Evolutionary conservation across 1,284 basidiomycete species (phyloP), one percentile per base, ranked within the genome.

Genomic region (Ceratobasidium theobromae): DNA sequence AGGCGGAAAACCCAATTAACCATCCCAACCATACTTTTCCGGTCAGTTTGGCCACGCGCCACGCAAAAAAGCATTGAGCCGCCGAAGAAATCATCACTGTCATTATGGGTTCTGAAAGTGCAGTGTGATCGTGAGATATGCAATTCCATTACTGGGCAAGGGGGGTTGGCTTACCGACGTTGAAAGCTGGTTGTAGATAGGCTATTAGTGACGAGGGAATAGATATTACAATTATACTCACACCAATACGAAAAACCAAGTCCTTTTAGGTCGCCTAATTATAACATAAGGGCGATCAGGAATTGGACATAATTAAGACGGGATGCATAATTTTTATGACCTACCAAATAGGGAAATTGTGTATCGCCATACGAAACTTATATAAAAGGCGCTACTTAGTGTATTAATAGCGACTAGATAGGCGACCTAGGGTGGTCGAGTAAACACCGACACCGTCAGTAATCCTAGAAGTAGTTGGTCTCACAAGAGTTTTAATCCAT

Each of bases 21-120:
- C 23, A 30, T 5, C 40, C 45, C 1, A 62, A 12, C 58, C 58
- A 55, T n/a, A n/a, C 48, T 9, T 53, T 11, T 1, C 58, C 58
- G 16, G 58, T 60, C 11, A 62, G 53, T 11, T n/a, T 25, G 8
- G 16, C 30, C n/a, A 62, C 45, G 12, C 58, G 51, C 58, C 58
- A 62, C 4, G 58, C 58, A 28, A 25, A 62, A 35, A 57, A 62
- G 4, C n/a, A 14, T 62, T 62, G 58, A n/a, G 33, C 46, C 3
- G 45, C 27, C 14, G 58, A n/a, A 16, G 58, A 62, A 43, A 62
- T 62, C 25, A 62, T 62, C 21, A 48, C 45, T 23, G 16, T 6
- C 11, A 5, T 25, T 12, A 21, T 5, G 4, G 21, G 16, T 27
- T 48, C 21, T 25, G 21, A 48, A 14, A 23, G 6, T 48, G n/a